These are phyloP conservation scores for Lachancea lanzarotensis DNA, from an alignment of 805 yeast species.

Conservation along the genomic window DNA sequence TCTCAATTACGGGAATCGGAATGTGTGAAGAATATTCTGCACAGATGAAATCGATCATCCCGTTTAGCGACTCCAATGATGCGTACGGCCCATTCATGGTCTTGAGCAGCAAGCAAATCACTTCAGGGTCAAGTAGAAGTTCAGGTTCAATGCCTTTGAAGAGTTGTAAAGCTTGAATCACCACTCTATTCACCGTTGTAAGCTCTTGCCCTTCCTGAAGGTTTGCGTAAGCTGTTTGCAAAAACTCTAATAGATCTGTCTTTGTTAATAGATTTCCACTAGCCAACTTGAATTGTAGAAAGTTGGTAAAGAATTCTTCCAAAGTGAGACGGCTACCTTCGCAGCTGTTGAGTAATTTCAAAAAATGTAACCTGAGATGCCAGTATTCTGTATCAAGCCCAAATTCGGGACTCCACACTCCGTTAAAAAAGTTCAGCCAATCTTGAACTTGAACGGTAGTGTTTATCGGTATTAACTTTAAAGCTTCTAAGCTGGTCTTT, in stretches of 20 bases:
- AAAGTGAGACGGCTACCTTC: slow-evolving; percentile 9
- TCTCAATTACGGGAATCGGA: slow-evolving; percentile 11
- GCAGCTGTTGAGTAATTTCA: slow-evolving; percentile 14
- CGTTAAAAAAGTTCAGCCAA: slow-evolving; percentile 18
- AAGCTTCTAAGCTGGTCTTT: slow-evolving; percentile 8
- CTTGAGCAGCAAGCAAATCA: slow-evolving; percentile 16
- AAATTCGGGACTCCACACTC: slow-evolving; percentile 20
- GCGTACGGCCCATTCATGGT: slow-evolving; percentile 15
- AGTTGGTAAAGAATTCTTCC: slow-evolving; percentile 15
- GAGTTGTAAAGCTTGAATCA: slow-evolving; percentile 5
- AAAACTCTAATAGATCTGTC: slow-evolving; percentile 17
- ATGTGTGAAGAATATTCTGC: slow-evolving; percentile 6
- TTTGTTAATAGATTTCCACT: slow-evolving; percentile 13
- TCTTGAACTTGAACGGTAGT: slow-evolving; percentile 4
- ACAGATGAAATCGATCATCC: slow-evolving; percentile 16
- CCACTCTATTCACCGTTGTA: slow-evolving; percentile 1
- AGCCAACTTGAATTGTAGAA: slow-evolving; percentile 17
- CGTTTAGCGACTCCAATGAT: slow-evolving; percentile 16
- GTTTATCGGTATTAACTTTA: slow-evolving; percentile 6
- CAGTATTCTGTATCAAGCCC: slow-evolving; percentile 13
- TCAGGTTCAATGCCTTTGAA: slow-evolving; percentile 8
- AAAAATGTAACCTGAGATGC: slow-evolving; percentile 18
- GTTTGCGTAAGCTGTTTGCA: slow-evolving; percentile 12
- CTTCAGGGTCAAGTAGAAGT: slow-evolving; percentile 14
- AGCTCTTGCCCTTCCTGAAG: slow-evolving; percentile 6